These are phyloP conservation scores for Thinopyrum obtusiflorum DNA, from an alignment of 202 grass and related monocot species.

Conservation along the genomic window DNA sequence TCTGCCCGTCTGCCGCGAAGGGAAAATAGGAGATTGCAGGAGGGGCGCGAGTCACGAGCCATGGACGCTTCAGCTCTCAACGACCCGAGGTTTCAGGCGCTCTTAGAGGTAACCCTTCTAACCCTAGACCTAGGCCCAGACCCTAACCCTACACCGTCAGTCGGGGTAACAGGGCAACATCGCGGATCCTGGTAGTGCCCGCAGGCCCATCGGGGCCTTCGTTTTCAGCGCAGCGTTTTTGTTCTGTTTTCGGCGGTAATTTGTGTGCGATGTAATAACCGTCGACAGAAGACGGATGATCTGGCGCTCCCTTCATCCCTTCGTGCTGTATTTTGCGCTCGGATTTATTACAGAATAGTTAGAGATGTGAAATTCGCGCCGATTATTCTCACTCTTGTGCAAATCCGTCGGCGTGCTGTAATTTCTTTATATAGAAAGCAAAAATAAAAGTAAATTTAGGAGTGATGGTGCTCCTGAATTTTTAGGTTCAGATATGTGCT, in stretches of 20 bases:
- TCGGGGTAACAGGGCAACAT: not conserved
- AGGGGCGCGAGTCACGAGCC: not conserved
- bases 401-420: not conserved
- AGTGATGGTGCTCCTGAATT: not conserved
- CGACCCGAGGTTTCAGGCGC: conserved; percentile 39
- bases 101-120: conserved; percentile 41
- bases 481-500: not conserved
- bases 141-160: not conserved
- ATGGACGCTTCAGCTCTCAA: conserved; percentile 59
- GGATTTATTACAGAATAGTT: not conserved
- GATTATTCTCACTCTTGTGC: not conserved
- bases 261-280: not conserved
- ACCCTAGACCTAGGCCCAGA: not conserved
- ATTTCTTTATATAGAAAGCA: not conserved
- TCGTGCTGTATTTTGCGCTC: not conserved
- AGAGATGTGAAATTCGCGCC: not conserved
- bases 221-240: not conserved
- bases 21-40: not conserved
- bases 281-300: not conserved
- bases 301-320: not conserved
- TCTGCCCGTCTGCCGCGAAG: not conserved
- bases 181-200: not conserved
- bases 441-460: not conserved
- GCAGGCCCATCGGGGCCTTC: not conserved
- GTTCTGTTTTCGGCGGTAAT: not conserved